A percentile compares a stretch with the other conserved stretches of the same genome.
These are phyloP conservation scores for Fraxinus baroniana DNA, from an alignment of 305 asterid species.

Conservation along the genomic window DNA sequence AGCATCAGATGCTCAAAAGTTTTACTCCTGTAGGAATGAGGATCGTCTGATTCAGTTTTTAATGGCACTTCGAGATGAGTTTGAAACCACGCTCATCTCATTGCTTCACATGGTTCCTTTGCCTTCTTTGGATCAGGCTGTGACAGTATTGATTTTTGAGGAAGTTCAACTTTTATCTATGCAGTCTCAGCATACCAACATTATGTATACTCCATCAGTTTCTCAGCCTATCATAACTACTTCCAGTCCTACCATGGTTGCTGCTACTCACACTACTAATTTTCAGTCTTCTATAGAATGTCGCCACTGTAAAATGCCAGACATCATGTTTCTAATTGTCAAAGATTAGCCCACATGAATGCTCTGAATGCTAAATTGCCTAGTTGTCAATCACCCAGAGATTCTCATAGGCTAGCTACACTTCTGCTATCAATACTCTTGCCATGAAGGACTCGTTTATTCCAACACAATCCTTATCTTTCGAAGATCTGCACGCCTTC, in stretches of 20 bases:
- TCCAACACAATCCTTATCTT: background rate
- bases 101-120: background rate
- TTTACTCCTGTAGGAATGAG: background rate
- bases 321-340: background rate
- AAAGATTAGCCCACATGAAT: background rate
- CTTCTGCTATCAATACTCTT: background rate
- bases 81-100: background rate
- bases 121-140: background rate
- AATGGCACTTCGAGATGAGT: background rate
- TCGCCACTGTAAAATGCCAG: background rate
- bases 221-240: background rate
- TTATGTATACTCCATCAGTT: background rate
- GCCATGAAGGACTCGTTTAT: background rate
- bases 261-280: background rate
- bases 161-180: background rate
- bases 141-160: background rate
- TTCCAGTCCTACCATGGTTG: background rate
- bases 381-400: background rate
- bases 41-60: background rate
- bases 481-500: background rate
- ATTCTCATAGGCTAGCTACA: background rate
- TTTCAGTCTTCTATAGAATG: background rate
- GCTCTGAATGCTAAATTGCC: background rate
- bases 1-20: background rate
- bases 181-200: background rate